Percentiles rank a stretch among this genome's conserved stretches.
phyloP scores from a whole-genome alignment of 345 rosid genomes.

The Leavenworthia alabamica region DNA sequence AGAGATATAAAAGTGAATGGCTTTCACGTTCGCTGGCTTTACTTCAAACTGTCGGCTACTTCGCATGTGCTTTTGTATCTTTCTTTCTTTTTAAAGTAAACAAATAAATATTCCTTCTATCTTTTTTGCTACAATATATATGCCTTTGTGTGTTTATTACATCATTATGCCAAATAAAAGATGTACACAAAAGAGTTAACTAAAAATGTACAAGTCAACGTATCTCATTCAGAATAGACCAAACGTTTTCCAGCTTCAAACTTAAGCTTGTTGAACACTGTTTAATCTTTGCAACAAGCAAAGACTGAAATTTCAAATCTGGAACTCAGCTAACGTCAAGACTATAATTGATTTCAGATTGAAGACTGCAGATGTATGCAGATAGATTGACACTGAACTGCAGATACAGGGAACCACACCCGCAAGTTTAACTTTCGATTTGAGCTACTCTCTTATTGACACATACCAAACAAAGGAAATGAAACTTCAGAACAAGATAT shows the following conservation, averaged over 20 bases:
- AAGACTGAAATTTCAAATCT: background rate
- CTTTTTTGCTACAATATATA: background rate
- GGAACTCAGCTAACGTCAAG: background rate
- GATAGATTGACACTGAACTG: background rate
- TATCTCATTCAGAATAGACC: background rate
- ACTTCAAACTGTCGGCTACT: conserved; percentile 24
- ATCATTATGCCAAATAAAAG: conserved; percentile 13
- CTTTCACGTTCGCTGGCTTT: conserved; percentile 25
- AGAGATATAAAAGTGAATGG: conserved; percentile 6
- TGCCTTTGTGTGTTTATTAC: conserved; percentile 18
- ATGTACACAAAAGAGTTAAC: too few species aligned
- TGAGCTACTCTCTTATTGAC: too few species aligned
- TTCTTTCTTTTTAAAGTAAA: conserved; percentile 1
- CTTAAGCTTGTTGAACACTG: background rate
- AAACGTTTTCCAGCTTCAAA: background rate
- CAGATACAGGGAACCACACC: background rate
- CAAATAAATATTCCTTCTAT: background rate
- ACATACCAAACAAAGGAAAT: too few species aligned
- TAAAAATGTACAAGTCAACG: background rate
- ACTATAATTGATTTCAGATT: background rate
- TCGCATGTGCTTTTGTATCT: conserved; percentile 2
- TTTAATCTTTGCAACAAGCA: too few species aligned
- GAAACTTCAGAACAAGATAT: background rate
- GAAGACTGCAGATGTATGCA: background rate
- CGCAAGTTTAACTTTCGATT: background rate